These are phyloP conservation scores for Tulasnella sp. DNA, from an alignment of 768 basidiomycete species.

Conservation along the genomic window DNA sequence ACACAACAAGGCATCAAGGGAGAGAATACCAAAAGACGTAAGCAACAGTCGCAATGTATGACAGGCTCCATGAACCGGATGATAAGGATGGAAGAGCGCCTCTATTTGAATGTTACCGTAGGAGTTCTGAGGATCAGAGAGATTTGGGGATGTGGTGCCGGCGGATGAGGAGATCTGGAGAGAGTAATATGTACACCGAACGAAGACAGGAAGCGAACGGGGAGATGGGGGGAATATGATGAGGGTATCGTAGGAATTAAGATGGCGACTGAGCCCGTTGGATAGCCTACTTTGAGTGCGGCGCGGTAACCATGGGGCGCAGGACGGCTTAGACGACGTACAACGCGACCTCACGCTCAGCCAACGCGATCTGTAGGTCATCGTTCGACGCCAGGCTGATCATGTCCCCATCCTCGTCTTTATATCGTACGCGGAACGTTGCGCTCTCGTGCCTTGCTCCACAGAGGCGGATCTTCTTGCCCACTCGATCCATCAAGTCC, in stretches of 20 bases:
- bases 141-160: not conserved
- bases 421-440: conserved; percentile 79
- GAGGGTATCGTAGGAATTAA: not conserved
- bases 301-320: not conserved
- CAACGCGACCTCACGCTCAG: conserved; percentile 25
- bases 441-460: conserved; percentile 70
- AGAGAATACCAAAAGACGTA: not conserved
- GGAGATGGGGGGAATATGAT: not conserved
- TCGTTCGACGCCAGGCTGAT: conserved; percentile 82
- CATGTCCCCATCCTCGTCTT: conserved; percentile 87
- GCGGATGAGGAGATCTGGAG: not conserved
- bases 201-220: not conserved
- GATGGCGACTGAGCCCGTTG: not conserved
- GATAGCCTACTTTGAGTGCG: not conserved
- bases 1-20: not conserved
- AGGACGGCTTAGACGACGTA: conserved; percentile 16
- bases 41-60: not conserved
- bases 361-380: conserved; percentile 91
- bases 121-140: too few species aligned
- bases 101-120: too few species aligned
- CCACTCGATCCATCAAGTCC: conserved; percentile 81
- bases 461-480: conserved; percentile 86
- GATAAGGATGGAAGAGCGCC: not conserved
- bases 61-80: not conserved
- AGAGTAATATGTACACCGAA: not conserved